These are phyloP conservation scores for Copromyces sp. DNA, from an alignment of 495 filamentous ascomycete species.

Conservation along the genomic window DNA sequence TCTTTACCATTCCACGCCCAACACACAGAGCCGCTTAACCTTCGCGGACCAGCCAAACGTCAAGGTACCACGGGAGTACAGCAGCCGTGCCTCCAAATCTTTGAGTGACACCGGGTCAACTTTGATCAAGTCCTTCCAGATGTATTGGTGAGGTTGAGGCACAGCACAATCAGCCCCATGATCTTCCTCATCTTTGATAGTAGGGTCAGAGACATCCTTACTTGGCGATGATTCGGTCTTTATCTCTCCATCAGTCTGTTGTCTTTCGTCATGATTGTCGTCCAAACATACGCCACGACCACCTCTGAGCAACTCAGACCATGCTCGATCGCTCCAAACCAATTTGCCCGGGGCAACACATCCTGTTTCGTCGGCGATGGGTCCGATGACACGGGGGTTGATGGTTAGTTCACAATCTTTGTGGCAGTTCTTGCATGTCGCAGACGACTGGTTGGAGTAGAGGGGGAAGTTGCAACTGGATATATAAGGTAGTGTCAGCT, in stretches of 20 bases:
- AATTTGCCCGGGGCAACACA: slow-evolving; percentile 37
- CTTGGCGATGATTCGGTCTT: neutral
- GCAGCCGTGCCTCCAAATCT: slow-evolving; percentile 38
- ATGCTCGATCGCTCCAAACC: slow-evolving; percentile 41
- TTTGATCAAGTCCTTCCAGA: slow-evolving; percentile 26
- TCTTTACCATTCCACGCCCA: slow-evolving; percentile 35
- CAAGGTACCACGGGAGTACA: slow-evolving; percentile 42
- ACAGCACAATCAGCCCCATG: neutral
- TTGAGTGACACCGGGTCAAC: slow-evolving; percentile 28
- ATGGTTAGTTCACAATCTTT: slow-evolving; percentile 32
- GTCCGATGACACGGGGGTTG: slow-evolving; percentile 46
- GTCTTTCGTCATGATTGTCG: neutral
- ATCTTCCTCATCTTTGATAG: neutral
- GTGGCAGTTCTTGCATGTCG: slow-evolving; percentile 45
- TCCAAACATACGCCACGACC: neutral
- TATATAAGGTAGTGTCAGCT: slow-evolving; percentile 5
- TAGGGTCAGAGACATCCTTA: neutral
- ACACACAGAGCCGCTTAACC: slow-evolving; percentile 37
- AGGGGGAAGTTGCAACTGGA: slow-evolving; percentile 44
- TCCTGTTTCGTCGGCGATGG: slow-evolving; percentile 47
- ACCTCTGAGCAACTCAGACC: slow-evolving; percentile 43
- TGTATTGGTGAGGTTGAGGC: slow-evolving; percentile 7
- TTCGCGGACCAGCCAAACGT: slow-evolving; percentile 42
- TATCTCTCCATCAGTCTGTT: neutral
- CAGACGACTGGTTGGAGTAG: slow-evolving; percentile 38